Conservation (phyloP, 208 protist species). For the Leishmania gerbilli region DNA sequence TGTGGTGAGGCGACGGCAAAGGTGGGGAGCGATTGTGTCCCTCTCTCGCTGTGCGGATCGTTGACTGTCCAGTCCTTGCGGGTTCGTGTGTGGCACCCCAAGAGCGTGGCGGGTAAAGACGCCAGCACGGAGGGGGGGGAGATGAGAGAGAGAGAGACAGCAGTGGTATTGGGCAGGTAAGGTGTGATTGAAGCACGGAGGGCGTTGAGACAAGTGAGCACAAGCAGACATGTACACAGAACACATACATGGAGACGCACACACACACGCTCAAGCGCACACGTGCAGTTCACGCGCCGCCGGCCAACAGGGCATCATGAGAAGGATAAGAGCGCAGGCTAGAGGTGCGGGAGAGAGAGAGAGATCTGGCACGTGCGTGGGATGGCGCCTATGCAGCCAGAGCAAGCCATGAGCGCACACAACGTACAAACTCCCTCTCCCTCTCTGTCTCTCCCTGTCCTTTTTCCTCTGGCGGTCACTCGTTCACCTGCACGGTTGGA, state of each 20-base stretch:
- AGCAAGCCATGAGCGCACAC: background rate
- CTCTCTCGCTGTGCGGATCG: background rate
- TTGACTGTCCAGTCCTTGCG: background rate
- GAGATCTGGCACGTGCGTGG: background rate
- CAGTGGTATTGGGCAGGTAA: background rate
- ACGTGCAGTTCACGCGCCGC: background rate
- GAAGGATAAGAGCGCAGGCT: background rate
- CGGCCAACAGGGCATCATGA: background rate
- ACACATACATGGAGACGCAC: background rate
- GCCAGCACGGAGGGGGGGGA: background rate
- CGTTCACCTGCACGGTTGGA: background rate
- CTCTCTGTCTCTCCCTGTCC: background rate
- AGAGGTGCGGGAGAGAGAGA: background rate
- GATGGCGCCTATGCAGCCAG: background rate
- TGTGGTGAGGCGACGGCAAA: background rate
- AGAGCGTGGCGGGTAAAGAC: background rate
- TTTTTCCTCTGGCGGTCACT: background rate
- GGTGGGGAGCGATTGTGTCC: background rate
- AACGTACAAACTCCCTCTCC: background rate
- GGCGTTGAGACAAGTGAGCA: background rate
- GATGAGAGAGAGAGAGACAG: slow-evolving; percentile 16
- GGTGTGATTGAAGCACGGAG: background rate
- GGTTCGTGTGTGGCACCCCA: background rate
- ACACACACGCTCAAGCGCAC: background rate
- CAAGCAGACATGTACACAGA: background rate